Evolutionary conservation across 2,329 filamentous ascomycete genomes (phyloP), one percentile per base, ranked within the genome.

Genomic region (Lachnellula cervina): DNA sequence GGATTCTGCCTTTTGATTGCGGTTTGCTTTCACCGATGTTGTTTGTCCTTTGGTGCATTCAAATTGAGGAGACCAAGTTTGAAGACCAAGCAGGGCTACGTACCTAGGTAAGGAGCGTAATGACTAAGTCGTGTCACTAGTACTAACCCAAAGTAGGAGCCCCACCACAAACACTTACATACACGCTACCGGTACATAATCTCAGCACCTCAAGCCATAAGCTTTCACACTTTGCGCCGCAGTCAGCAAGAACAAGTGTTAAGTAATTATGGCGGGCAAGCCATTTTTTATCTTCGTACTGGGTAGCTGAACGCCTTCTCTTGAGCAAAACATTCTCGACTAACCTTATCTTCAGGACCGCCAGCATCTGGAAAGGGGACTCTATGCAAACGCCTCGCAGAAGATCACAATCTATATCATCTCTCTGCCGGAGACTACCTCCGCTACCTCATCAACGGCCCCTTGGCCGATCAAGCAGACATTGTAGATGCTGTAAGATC

Each of bases 321-420:
- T 32, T 11, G 4, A 32, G 9, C 28, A 32, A 32, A 32, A 4
- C 28, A 40, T 35, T 37, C 28, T 25, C 5, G 40, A 19, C 17
- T 35, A 45, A 45, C 21, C 25, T 37, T 23, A 6, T 32, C 5
- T 45, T 16, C 25, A 52, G 43, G 50, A 5, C 25, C n/a, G 5
- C 50, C 40, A 35, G 50, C 28, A 11, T 45, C 40, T 7, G 50
- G 43, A 19, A 51, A 51, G 19, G 49, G 49, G 5, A 51, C 49
- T 11, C 25, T 51, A 11, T 23, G 49, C 37, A 43, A 17, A 42
- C 35, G 19, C 19, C 49, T 51, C 4, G 23, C 25, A 51, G 13
- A 51, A 14, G 21, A 51, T 43, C 28, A 16, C 19, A n/a, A 16
- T 16, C 16, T 23, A 5, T 32, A 28, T n/a, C 49, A 51, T 37